Percentiles rank a stretch among this genome's conserved stretches.
phyloP scores from a whole-genome alignment of 1,284 basidiomycete genomes.

The Fomes fomentarius region DNA sequence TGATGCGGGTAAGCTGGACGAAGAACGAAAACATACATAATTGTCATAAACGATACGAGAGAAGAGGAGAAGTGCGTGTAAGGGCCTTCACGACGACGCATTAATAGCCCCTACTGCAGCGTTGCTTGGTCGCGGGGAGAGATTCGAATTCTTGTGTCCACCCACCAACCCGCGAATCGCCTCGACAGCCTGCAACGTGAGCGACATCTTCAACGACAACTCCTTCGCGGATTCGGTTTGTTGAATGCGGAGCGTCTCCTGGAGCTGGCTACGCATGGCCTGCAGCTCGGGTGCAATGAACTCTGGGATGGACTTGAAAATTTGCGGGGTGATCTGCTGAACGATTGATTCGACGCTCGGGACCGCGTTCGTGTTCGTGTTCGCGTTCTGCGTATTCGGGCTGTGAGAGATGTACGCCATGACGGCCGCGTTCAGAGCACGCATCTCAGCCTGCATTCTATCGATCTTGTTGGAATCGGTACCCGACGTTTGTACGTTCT shows the following conservation, averaged over 20 bases:
- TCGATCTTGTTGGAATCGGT: conserved; percentile 14
- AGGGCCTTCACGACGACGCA: background rate
- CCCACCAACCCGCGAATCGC: conserved; percentile 11
- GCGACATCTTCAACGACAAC: conserved; percentile 14
- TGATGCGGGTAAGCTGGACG: background rate
- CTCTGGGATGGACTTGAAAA: conserved; percentile 14
- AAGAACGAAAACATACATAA: background rate
- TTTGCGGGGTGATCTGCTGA: conserved; percentile 13
- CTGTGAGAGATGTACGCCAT: conserved; percentile 16
- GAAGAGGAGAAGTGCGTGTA: background rate
- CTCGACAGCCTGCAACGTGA: conserved; percentile 13
- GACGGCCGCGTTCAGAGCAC: conserved; percentile 23
- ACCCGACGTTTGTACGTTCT: conserved; percentile 6
- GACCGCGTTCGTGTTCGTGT: background rate
- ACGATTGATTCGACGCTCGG: conserved; percentile 9
- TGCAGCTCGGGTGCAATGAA: conserved; percentile 15
- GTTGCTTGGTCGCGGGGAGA: background rate
- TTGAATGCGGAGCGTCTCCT: conserved; percentile 11
- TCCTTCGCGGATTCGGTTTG: conserved; percentile 13
- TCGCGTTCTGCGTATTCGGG: conserved; percentile 1
- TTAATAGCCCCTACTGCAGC: background rate
- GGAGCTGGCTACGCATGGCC: conserved; percentile 10
- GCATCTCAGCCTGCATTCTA: conserved; percentile 21
- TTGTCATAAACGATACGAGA: background rate
- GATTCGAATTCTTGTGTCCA: background rate